Base-by-base conservation (phyloP, 176 grass and related monocot genomes). In the Melocanna baccifera region DNA sequence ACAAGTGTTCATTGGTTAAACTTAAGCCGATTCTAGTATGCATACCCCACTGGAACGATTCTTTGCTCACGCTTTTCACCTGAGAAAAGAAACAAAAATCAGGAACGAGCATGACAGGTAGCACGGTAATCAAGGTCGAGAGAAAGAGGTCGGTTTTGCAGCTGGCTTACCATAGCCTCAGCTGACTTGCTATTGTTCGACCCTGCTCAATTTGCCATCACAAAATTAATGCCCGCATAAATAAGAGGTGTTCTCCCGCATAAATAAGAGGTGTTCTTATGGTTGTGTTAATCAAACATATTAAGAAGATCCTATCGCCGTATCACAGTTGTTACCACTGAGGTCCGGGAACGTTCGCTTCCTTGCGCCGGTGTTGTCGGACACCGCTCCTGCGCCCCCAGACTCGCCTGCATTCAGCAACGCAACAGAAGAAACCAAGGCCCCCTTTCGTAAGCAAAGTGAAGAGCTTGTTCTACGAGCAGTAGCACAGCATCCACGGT, bases 31-130 rank as follows among this genome's bases (percentile, higher is more conserved):
- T 58, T 26, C 50, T 7, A 52, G 16, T 15, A 18, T 52, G 16
- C 68, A 28, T 91, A 98, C 96, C 93, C 96, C 96, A 98, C 87
- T 95, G 93, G 71, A 98, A 62, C 2, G 96, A 88, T 81, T 98
- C 91, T 19, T 84, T 95, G 37, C 96, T 87, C 16, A 88, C 90
- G 56, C 65, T 84, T 69, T 98, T 95, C 36, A 98, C 91, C 96
- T 98, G 87, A 46, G 13, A 59, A 66, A 42, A 9, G 30, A 71
- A 34, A 20, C 53, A 25, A 45, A 9, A 42, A 14, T 46, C 9
- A 62, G 50, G 9, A n/a, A 45, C 6, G 41, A 71, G 1, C 28
- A 0, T 9, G 46, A 34, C 28, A 29, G 22, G 6, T 7, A 29
- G 65, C 9, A 30, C 34, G 10, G 39, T 4, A 71, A 40, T 40